Conservation (phyloP, 306 rosid genomes). For the Prunus campanulata region DNA sequence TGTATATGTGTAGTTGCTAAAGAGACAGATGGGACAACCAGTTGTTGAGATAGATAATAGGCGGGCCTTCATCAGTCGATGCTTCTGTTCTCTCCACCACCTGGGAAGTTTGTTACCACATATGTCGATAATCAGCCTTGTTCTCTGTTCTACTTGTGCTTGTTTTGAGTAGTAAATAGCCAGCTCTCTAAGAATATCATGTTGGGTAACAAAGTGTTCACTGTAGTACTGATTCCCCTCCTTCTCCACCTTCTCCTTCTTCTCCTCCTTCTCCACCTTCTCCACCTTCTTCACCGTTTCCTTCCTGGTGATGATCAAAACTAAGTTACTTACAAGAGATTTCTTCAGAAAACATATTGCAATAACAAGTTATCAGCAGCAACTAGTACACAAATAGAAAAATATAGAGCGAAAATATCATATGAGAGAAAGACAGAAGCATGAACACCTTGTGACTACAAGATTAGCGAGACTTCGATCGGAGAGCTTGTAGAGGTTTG, state of each 20-base stretch:
- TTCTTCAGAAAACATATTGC: background rate
- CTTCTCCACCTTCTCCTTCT: constrained; percentile 35
- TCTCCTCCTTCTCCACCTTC: constrained; percentile 21
- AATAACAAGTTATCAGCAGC: background rate
- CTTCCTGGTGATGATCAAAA: constrained; percentile 33
- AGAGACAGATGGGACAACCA: constrained; percentile 23
- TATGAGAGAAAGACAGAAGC: background rate
- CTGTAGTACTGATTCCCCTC: constrained; percentile 37
- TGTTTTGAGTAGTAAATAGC: constrained; percentile 38
- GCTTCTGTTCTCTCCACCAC: constrained; percentile 43
- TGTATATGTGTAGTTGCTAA: background rate
- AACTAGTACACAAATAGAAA: constrained; percentile 41
- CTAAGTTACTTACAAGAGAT: background rate
- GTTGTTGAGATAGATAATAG: constrained; percentile 56
- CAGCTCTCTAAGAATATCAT: constrained; percentile 64
- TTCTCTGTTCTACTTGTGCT: constrained; percentile 33
- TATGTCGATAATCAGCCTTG: constrained; percentile 43
- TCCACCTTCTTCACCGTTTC: constrained; percentile 8
- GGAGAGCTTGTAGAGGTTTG: constrained; percentile 30
- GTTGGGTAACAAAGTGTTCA: constrained; percentile 46
- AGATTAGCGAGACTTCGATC: constrained; percentile 34
- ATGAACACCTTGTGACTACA: constrained; percentile 1
- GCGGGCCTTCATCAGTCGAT: constrained; percentile 34
- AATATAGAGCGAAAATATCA: constrained; percentile 22
- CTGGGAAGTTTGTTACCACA: constrained; percentile 40